Evolutionary conservation across 2,329 filamentous ascomycete genomes (phyloP).

Genomic region (Colletotrichum paranaense): DNA sequence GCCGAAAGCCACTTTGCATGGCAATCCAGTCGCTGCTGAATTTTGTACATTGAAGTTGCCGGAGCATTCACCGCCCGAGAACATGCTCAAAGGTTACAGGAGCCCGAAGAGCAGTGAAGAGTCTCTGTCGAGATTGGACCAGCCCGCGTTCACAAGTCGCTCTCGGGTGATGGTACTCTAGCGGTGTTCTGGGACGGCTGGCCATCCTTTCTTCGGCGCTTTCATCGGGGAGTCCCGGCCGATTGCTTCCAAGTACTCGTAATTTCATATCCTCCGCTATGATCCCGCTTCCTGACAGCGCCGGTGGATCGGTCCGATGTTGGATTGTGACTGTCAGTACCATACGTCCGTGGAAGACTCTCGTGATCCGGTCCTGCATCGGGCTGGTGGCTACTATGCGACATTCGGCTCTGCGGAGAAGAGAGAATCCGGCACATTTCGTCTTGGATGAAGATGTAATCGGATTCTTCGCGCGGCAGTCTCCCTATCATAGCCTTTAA

Average conservation of each 20-base stretch:
- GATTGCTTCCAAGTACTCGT: too few relatives aligned
- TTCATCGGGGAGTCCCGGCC: too few relatives aligned
- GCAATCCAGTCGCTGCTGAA: neutral
- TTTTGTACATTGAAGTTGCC: neutral
- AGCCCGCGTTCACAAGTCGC: neutral
- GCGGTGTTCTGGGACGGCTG: neutral
- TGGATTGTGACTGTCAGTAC: neutral
- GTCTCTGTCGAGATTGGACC: neutral
- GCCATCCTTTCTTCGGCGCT: neutral
- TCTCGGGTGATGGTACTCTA: neutral
- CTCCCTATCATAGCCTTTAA: too few relatives aligned
- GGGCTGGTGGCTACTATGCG: neutral
- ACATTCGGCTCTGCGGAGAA: neutral
- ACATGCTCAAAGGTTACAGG: neutral
- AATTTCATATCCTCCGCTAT: neutral
- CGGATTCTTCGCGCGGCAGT: neutral
- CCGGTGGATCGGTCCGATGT: neutral
- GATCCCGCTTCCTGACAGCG: neutral
- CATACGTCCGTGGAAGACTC: neutral
- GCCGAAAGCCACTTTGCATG: neutral
- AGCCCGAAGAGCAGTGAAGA: neutral
- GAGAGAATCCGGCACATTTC: neutral
- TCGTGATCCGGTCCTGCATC: neutral
- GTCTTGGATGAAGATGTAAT: neutral
- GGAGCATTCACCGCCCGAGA: neutral